phyloP scores from a whole-genome alignment of 179 eudicot genomes.

The Heliamphora pulchella region DNA sequence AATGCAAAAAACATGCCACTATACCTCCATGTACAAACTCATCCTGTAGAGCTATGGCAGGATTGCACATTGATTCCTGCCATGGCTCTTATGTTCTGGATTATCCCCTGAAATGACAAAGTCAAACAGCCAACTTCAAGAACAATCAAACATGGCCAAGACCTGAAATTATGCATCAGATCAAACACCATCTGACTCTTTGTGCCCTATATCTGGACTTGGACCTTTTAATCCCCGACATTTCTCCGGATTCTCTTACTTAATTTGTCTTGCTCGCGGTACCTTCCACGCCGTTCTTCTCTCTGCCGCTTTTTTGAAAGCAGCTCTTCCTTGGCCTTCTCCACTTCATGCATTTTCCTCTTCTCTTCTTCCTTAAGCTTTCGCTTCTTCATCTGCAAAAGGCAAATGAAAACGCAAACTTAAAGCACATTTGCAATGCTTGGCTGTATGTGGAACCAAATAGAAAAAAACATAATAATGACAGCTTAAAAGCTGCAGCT shows the following conservation, averaged over 20 bases:
- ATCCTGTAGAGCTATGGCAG: too few relatives aligned
- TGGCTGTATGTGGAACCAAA: background rate
- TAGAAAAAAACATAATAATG: too few relatives aligned
- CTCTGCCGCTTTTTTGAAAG: constrained; percentile 57
- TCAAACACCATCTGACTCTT: background rate
- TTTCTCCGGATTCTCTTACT: constrained; percentile 60
- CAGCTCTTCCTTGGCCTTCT: constrained; percentile 60
- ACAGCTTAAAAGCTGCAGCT: too few relatives aligned
- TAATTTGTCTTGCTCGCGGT: constrained; percentile 57
- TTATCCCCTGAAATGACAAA: too few relatives aligned
- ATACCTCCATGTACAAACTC: too few relatives aligned
- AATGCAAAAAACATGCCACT: too few relatives aligned
- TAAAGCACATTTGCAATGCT: background rate
- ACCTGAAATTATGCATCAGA: background rate
- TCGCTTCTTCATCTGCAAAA: constrained; percentile 54
- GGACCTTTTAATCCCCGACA: constrained; percentile 1
- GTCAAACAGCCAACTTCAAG: too few relatives aligned
- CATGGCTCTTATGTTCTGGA: too few relatives aligned
- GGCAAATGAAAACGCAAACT: background rate
- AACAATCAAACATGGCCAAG: background rate
- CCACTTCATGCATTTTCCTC: constrained; percentile 39
- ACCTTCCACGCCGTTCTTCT: constrained; percentile 73
- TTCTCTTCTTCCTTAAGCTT: constrained; percentile 53
- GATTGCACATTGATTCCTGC: too few relatives aligned
- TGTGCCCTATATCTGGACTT: background rate